Base-by-base conservation (phyloP, 768 basidiomycete species). In the Mycena latifolia region DNA sequence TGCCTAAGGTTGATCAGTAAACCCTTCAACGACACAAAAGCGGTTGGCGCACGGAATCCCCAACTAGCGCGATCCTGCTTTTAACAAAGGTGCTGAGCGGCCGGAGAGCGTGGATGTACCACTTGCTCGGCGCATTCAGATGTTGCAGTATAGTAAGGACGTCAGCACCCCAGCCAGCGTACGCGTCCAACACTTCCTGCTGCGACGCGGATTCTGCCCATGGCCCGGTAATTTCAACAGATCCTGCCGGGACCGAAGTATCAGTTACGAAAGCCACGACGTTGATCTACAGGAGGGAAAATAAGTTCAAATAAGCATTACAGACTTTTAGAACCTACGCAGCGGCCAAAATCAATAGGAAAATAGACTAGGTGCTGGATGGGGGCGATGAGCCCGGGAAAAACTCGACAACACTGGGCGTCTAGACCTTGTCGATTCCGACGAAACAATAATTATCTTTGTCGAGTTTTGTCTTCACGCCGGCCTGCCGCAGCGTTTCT, bases 301-400 rank as follows among this genome's bases (percentile, higher is more conserved):
- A 24, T 45, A 5, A 8, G 43, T 45, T n/a, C 43, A 20, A n/a
- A n/a, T n/a, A 6, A 11, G 14, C 14, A n/a, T 20, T n/a, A n/a
- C n/a, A n/a, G n/a, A 24, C 7, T 9, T 6, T 6, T 9, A 20
- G 56, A 27, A 39, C 39, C 24, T 58, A 87, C 87, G 15, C 81
- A 71, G 47, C 76, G 73, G 11, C 78, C 77, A 17, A 73, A 76
- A 69, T 80, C 77, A 54, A 88, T 82, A 0, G 86, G 83, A 68
- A 84, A 86, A 0, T 81, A 79, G 43, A 88, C 82, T 37, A 88
- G 74, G 69, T 89, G 86, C 87, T 88, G 61, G n/a, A n/a, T n/a
- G n/a, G n/a, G n/a, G n/a, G n/a, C n/a, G n/a, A n/a, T n/a, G n/a
- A n/a, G n/a, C n/a, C n/a, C n/a, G n/a, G n/a, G n/a, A n/a, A n/a